phyloP scores from a whole-genome alignment of 116 monocot species.

The Zostera marina region DNA sequence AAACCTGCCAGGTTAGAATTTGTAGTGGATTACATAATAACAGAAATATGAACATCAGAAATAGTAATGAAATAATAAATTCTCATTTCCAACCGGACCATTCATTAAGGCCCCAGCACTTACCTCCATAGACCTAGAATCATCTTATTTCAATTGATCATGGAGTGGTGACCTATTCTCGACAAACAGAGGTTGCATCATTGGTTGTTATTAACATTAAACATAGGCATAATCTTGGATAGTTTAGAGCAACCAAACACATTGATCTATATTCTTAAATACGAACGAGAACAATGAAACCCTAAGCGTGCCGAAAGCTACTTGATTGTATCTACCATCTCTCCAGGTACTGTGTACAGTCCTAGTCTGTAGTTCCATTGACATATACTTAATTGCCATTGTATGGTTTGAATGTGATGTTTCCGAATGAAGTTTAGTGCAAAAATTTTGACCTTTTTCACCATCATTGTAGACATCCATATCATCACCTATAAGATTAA shows the following conservation, averaged over 20 bases:
- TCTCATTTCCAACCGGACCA: constrained; percentile 64
- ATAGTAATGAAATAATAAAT: neutral
- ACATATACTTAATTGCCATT: constrained; percentile 32
- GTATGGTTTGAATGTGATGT: constrained; percentile 49
- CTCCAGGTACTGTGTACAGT: constrained; percentile 73
- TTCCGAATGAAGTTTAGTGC: constrained; percentile 25
- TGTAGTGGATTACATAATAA: neutral
- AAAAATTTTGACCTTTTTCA: constrained; percentile 27
- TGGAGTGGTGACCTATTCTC: constrained; percentile 82
- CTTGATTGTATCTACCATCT: constrained; percentile 83
- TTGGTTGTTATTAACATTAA: no score
- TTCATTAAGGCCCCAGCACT: constrained; percentile 87
- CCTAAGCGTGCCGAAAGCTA: constrained; percentile 48
- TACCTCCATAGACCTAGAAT: constrained; percentile 76
- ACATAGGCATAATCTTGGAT: no score
- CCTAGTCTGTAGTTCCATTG: constrained; percentile 42
- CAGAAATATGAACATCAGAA: constrained; percentile 1
- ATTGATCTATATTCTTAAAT: constrained; percentile 1
- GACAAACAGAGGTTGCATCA: constrained; percentile 70
- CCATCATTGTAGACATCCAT: constrained; percentile 52
- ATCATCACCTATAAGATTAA: constrained; percentile 37
- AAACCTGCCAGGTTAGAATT: constrained; percentile 32
- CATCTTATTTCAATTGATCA: constrained; percentile 57
- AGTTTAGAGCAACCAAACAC: neutral
- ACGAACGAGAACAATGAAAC: constrained; percentile 27